phyloP scores from a whole-genome alignment of 148 eudicot genomes.

The Persicaria maculosa region DNA sequence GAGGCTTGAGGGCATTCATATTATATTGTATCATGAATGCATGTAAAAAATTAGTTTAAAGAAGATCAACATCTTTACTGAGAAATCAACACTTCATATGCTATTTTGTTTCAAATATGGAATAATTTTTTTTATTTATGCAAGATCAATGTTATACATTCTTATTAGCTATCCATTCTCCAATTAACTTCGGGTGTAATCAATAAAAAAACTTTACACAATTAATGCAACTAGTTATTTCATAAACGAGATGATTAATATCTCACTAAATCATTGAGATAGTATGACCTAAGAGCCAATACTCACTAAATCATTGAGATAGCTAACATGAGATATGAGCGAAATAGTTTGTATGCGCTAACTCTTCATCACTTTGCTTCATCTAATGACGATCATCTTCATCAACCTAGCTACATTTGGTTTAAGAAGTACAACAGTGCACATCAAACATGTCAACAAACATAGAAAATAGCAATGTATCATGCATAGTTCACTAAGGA shows the following conservation, averaged over 20 bases:
- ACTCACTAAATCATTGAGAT: slow-evolving; percentile 73
- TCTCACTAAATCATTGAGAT: no score
- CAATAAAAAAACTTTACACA: not conserved
- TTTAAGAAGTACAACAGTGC: not conserved
- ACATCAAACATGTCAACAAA: not conserved
- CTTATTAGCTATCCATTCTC: no score
- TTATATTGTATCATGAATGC: no score
- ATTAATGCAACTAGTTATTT: no score
- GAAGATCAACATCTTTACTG: not conserved
- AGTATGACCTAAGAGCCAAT: slow-evolving; percentile 12
- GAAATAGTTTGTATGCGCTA: slow-evolving; percentile 41
- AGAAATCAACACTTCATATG: not conserved
- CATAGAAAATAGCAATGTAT: not conserved
- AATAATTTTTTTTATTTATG: not conserved
- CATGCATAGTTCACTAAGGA: not conserved
- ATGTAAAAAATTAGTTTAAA: not conserved
- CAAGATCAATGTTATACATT: not conserved
- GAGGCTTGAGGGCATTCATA: no score
- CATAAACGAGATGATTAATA: no score
- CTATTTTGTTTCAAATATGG: not conserved
- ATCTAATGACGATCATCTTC: slow-evolving; percentile 53
- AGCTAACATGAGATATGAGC: slow-evolving; percentile 42
- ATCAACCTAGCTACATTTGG: slow-evolving; percentile 54
- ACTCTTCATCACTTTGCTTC: slow-evolving; percentile 35
- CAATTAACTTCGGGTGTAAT: no score